These are phyloP conservation scores for Cystobasidium slooffiae DNA, from an alignment of 1,284 basidiomycete species.

Conservation along the genomic window DNA sequence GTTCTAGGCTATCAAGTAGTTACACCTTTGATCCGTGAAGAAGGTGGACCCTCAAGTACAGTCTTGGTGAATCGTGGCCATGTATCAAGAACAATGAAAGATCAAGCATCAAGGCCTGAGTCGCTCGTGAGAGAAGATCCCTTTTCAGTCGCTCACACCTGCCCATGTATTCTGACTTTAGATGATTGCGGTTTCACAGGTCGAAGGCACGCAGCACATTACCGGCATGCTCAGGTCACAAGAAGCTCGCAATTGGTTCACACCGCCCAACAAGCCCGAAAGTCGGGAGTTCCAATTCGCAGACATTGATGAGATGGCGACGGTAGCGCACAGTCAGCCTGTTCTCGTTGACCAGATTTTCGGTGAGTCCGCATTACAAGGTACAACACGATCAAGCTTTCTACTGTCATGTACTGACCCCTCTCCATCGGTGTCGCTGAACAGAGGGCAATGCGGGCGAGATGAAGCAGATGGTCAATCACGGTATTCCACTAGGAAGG, in stretches of 20 bases:
- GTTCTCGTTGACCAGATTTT: conserved; percentile 86
- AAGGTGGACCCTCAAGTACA: conserved; percentile 59
- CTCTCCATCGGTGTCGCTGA: conserved; percentile 18
- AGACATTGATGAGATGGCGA: conserved; percentile 80
- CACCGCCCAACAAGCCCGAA: conserved; percentile 82
- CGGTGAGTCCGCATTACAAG: conserved; percentile 62
- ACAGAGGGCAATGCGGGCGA: conserved; percentile 79
- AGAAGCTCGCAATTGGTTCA: conserved; percentile 69
- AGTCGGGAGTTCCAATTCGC: conserved; percentile 90
- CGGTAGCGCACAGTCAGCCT: conserved; percentile 70
- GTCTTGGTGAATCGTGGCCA: conserved; percentile 92
- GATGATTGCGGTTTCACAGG: conserved; percentile 36
- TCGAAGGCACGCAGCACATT: conserved; percentile 47
- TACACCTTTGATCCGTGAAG: conserved; percentile 75
- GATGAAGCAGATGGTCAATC: conserved; percentile 66
- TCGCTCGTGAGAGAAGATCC: conserved; percentile 46
- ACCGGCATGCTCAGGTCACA: conserved; percentile 73
- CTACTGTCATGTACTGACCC: too few relatives aligned
- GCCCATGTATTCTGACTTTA: background rate
- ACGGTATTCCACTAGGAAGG: conserved; percentile 84
- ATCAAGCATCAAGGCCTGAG: conserved; percentile 54
- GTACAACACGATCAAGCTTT: too few relatives aligned
- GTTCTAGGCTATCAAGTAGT: conserved; percentile 83
- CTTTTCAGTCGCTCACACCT: background rate
- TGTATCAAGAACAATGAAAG: conserved; percentile 64